A percentile compares a stretch with the other conserved stretches of the same genome.
Conservation (phyloP, 306 rosid genomes). For the Sindora glabra region DNA sequence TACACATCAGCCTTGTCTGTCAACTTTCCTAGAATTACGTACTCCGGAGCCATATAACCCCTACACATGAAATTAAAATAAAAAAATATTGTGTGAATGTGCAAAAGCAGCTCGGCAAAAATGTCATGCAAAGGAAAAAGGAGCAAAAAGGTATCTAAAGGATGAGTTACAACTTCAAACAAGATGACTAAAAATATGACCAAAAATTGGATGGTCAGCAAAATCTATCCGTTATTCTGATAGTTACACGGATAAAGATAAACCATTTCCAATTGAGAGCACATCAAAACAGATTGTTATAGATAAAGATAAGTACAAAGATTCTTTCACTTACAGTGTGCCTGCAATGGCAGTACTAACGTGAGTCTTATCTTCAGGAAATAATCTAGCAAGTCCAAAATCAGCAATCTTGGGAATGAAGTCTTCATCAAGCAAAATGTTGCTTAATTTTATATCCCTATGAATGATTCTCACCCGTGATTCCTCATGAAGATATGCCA, state of each 20-base stretch:
- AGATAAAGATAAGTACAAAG: background rate
- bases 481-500: slow-evolving; percentile 65
- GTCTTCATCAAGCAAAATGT: slow-evolving; percentile 44
- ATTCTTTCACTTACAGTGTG: slow-evolving; percentile 22
- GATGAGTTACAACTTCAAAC: too few species aligned
- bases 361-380: slow-evolving; percentile 31
- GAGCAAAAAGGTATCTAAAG: too few species aligned
- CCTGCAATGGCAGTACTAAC: slow-evolving; percentile 34
- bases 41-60: slow-evolving; percentile 87
- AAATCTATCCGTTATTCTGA: too few species aligned
- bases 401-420: slow-evolving; percentile 59
- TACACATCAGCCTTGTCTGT: slow-evolving; percentile 70
- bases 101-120: background rate
- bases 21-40: slow-evolving; percentile 49
- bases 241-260: too few species aligned
- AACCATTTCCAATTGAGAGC: too few species aligned
- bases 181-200: too few species aligned
- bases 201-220: too few species aligned
- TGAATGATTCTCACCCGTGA: slow-evolving; percentile 52
- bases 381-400: slow-evolving; percentile 71
- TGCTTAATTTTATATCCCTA: slow-evolving; percentile 59
- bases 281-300: background rate
- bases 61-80: slow-evolving; percentile 11
- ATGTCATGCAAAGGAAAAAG: too few species aligned
- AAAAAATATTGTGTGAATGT: background rate